These are phyloP conservation scores for Biscogniauxia sp. DNA, from an alignment of 2,329 filamentous ascomycete species.

Conservation along the genomic window DNA sequence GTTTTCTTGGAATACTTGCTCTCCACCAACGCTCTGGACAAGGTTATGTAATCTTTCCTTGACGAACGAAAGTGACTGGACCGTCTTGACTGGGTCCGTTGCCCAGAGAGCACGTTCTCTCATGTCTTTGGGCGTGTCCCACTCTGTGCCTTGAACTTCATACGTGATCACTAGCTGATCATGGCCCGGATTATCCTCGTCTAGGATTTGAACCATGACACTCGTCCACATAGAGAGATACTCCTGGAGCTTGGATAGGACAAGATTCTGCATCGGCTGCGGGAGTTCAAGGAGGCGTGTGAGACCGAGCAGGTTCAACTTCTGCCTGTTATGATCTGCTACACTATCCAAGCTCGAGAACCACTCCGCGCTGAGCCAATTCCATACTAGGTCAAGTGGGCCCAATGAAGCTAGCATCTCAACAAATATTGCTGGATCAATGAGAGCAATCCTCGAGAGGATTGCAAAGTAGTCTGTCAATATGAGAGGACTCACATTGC, in stretches of 20 bases:
- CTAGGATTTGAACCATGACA: conserved; percentile 63
- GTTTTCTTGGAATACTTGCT: conserved; percentile 62
- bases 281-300: conserved; percentile 68
- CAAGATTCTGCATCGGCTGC: conserved; percentile 55
- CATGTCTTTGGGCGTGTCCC: conserved; percentile 54
- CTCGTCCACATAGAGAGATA: conserved; percentile 75
- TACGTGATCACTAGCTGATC: conserved; percentile 52
- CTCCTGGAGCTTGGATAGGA: conserved; percentile 64
- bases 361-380: conserved; percentile 61
- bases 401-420: conserved; percentile 51
- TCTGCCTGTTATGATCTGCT: conserved; percentile 63
- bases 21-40: conserved; percentile 61
- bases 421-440: conserved; percentile 67
- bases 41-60: conserved; percentile 58
- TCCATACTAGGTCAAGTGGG: conserved; percentile 51
- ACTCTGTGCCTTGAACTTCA: conserved; percentile 44
- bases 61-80: conserved; percentile 64
- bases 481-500: conserved; percentile 69
- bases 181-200: conserved; percentile 47
- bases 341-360: conserved; percentile 68
- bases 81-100: conserved; percentile 65
- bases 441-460: conserved; percentile 73
- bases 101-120: conserved; percentile 51
- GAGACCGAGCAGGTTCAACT: conserved; percentile 70
- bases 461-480: conserved; percentile 85